Base-by-base conservation (phyloP, 2,329 filamentous ascomycete species). In the Dichotomopilus funicola region DNA sequence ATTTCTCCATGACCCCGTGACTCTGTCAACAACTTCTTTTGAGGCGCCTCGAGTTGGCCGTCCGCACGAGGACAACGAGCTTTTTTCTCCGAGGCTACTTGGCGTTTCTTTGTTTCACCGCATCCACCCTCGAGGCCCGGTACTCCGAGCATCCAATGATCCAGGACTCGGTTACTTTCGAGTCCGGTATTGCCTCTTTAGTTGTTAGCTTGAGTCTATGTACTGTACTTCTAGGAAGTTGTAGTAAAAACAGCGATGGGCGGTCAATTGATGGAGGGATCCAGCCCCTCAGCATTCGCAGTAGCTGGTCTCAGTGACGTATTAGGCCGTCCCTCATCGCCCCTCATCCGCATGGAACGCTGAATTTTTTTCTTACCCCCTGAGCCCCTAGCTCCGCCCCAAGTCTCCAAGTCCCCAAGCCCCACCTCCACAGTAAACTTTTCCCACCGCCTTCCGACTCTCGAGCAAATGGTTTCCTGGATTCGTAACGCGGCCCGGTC, bases 51-150 rank as follows among this genome's bases (percentile, higher is more conserved):
- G 42, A 55, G 43, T n/a, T 57, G 44, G 34, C 41, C 44, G 45
- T 35, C 55, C 48, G 57, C 61, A 63, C 62, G 62, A 64, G 62
- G 62, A 63, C 62, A 62, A 36, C 60, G 60, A 63, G 53, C 45
- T 55, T 62, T 63, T 51, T 12, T 44, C 44, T 31, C 33, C 40
- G 44, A 38, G 41, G 41, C 33, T 50, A 33, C 43, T 27, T 27
- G 19, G 19, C 19, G 19, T 27, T 27, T 49, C 47, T 13, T 53
- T 11, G 49, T 57, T 43, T 46, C 51, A 48, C 34, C 38, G 34
- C 35, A 44, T 47, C 11, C 34, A 11, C 49, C 48, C 49, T 43
- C 49, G 50, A 43, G 37, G 19, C 13, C 37, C 13, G 19, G 48
- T 46, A 46, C 38, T 49, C 60, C 48, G 45, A 51, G 46, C 27